A percentile compares a stretch with the other conserved stretches of the same genome.
These are phyloP conservation scores for Curvularia eragrostidis DNA, from an alignment of 2,329 filamentous ascomycete genomes.

Conservation along the genomic window DNA sequence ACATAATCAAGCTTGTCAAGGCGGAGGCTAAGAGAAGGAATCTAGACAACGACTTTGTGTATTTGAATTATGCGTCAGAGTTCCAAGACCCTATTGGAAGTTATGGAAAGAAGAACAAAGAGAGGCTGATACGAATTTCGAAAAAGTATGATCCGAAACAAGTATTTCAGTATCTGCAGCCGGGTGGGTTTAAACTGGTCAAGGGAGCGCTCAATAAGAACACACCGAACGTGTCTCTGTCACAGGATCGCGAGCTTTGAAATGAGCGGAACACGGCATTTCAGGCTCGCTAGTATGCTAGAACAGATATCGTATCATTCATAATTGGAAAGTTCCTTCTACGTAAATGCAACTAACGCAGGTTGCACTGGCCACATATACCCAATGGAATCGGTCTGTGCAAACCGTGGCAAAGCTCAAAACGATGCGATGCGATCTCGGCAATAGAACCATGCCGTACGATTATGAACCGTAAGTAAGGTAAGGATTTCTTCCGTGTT, in stretches of 20 bases:
- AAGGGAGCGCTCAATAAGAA: constrained; percentile 9
- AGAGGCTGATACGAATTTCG: constrained; percentile 39
- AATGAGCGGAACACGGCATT: neutral
- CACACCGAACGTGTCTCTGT: neutral
- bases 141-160: constrained; percentile 50
- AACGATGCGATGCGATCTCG: too few species aligned
- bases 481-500: neutral
- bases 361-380: neutral
- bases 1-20: constrained; percentile 11
- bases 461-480: too few species aligned
- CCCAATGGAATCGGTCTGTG: neutral
- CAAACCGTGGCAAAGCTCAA: too few species aligned
- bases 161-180: constrained; percentile 51
- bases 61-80: constrained; percentile 29
- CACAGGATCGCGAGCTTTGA: neutral
- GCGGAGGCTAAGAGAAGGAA: constrained; percentile 14
- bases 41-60: constrained; percentile 21
- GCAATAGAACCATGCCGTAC: too few species aligned
- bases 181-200: constrained; percentile 51
- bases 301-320: neutral
- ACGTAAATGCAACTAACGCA: neutral
- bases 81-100: constrained; percentile 51
- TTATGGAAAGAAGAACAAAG: constrained; percentile 46
- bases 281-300: too few species aligned
- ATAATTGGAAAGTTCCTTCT: neutral